A percentile compares a stretch with the other conserved stretches of the same genome.
These are phyloP conservation scores for Terana coerulea DNA, from an alignment of 768 basidiomycete genomes.

Conservation along the genomic window DNA sequence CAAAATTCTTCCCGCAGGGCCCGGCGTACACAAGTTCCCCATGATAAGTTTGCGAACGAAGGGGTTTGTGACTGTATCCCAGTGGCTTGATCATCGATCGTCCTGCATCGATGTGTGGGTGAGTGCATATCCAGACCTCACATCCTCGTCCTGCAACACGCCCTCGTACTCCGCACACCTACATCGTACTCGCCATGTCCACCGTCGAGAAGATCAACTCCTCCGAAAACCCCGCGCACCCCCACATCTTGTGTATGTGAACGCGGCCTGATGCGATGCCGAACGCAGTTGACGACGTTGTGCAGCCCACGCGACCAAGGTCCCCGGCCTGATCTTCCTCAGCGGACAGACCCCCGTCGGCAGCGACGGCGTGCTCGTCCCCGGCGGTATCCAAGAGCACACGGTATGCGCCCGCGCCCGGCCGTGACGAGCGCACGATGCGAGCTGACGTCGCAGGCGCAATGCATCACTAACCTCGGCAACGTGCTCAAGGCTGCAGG, in stretches of 20 bases:
- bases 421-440: not conserved
- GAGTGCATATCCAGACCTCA: not conserved
- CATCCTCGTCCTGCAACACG: not conserved
- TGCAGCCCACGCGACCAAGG: constrained; percentile 53
- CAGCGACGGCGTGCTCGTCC: constrained; percentile 42
- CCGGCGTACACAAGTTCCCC: no score
- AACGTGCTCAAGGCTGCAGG: constrained; percentile 51
- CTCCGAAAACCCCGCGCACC: constrained; percentile 37
- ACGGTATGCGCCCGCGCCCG: constrained; percentile 37
- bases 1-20: no score
- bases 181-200: constrained; percentile 32
- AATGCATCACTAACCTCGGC: constrained; percentile 53
- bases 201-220: constrained; percentile 55
- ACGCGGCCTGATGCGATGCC: not conserved
- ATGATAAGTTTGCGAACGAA: no score
- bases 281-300: not conserved
- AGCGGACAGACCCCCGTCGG: constrained; percentile 58
- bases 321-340: constrained; percentile 55
- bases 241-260: constrained; percentile 47
- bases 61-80: no score
- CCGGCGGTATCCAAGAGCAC: constrained; percentile 56
- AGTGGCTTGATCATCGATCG: constrained; percentile 6
- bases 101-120: not conserved
- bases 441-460: constrained; percentile 33
- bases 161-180: not conserved